Evolutionary conservation across 805 yeast genomes (phyloP), one percentile per base, ranked within the genome.

Genomic region (Yamadazyma philogaea): DNA sequence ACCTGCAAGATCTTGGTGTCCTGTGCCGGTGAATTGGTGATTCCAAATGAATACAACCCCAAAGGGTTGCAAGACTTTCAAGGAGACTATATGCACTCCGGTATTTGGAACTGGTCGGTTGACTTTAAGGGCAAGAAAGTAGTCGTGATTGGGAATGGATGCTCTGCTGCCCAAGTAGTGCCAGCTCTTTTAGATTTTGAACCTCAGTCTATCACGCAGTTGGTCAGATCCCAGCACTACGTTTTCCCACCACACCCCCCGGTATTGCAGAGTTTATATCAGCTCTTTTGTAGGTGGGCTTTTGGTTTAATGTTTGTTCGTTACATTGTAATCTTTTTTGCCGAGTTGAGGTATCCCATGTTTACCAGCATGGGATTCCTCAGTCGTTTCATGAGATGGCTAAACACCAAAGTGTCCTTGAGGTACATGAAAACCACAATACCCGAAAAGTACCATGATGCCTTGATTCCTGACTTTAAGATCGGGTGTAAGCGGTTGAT

Each of bases 401-500:
- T 55, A 31, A 59, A 61, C 44, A 46, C 56, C 3, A 37, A 46
- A 32, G 6, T 34, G 14, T 49, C 63, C 1, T 12, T 49, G 10
- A 28, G 38, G 7, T 67, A 67, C 42, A 63, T 68, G 63, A 52
- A 44, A 19, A 35, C 32, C 7, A 49, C 48, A 6, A 56, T 64
- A 7, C 74, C 73, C 1, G 45, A 58, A 31, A 55, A 64, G 50
- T 66, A 50, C 50, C 68, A 64, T 30, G 59, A 61, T 14, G 31
- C 47, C 45, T 43, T 68, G 30, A 54, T 66, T 19, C 74, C 74
- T 12, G 57, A 63, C 18, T 68, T 49, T 53, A 68, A 68, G 46
- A 53, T 67, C 46, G 74, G 74, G 3, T 68, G 74, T 54, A 68
- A 68, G 50, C 51, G 74, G 36, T 51, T 66, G 46, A 61, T 68